These are phyloP conservation scores for Neurospora sp. DNA, from an alignment of 495 filamentous ascomycete genomes.

Conservation along the genomic window DNA sequence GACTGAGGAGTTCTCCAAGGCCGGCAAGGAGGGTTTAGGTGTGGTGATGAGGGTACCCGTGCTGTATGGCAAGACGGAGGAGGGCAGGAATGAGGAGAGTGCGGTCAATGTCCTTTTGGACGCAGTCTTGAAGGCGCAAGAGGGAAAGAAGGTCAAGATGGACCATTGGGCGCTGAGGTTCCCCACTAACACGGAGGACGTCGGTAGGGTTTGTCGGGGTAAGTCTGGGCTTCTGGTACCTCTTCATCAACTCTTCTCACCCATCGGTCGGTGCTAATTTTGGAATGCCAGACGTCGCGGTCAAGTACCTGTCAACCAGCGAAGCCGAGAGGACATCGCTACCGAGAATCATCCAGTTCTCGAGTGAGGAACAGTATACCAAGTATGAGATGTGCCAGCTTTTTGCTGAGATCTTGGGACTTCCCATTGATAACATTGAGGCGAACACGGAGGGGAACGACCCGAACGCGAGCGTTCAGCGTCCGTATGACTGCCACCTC, in stretches of 20 bases:
- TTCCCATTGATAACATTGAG: conserved; percentile 60
- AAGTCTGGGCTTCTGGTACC: conserved; percentile 3
- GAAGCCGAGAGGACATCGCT: conserved; percentile 33
- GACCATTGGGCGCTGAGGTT: conserved; percentile 83
- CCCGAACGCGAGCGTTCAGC: conserved; percentile 59
- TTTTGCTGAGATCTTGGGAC: conserved; percentile 70
- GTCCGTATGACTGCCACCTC: conserved; percentile 85
- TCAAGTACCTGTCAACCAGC: conserved; percentile 45
- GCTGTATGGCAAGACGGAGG: conserved; percentile 60
- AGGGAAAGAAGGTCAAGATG: conserved; percentile 57
- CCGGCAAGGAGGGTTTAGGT: conserved; percentile 41
- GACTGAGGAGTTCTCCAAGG: conserved; percentile 44
- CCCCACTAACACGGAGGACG: conserved; percentile 80
- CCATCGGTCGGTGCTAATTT: not conserved
- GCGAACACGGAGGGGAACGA: conserved; percentile 68
- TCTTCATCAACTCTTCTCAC: not conserved
- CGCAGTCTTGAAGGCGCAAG: conserved; percentile 54
- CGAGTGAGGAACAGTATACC: conserved; percentile 75
- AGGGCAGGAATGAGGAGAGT: conserved; percentile 52
- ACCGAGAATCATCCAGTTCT: conserved; percentile 75
- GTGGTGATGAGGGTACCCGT: conserved; percentile 80
- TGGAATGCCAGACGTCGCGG: conserved; percentile 43
- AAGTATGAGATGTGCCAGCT: conserved; percentile 85
- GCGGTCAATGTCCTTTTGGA: conserved; percentile 77
- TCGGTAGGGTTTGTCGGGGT: conserved; percentile 64